These are phyloP conservation scores for Novymonas esmeraldas DNA, from an alignment of 208 protist genomes.

Conservation along the genomic window DNA sequence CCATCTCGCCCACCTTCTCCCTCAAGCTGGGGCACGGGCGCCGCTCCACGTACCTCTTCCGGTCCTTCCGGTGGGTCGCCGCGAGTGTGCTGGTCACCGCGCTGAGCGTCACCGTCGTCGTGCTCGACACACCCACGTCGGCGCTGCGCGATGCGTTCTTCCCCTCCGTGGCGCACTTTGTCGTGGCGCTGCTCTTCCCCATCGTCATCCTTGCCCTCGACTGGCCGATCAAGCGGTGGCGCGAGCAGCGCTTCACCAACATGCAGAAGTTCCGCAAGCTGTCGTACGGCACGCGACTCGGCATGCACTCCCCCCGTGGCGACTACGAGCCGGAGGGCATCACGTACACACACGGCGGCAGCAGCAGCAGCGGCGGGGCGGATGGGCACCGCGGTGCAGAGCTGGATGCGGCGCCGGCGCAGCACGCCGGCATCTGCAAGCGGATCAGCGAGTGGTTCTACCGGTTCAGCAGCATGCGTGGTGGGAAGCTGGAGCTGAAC, in stretches of 20 bases:
- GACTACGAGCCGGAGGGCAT: conserved; percentile 89
- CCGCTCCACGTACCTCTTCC: conserved; percentile 75
- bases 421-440: conserved; percentile 32
- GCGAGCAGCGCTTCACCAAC: conserved; percentile 68
- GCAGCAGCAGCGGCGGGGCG: conserved; percentile 1
- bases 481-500: conserved; percentile 83
- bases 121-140: conserved; percentile 38
- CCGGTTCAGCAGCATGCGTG: conserved; percentile 74
- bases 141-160: conserved; percentile 49
- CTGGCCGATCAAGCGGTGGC: conserved; percentile 85
- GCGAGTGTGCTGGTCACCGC: conserved; percentile 55
- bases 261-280: conserved; percentile 92
- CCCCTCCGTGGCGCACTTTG: conserved; percentile 68
- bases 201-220: conserved; percentile 72
- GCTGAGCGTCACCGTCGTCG: conserved; percentile 63
- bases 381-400: not conserved
- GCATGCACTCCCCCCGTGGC: conserved; percentile 91
- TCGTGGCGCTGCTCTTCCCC: conserved; percentile 66
- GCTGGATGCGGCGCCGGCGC: conserved; percentile 1
- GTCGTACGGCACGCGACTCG: conserved; percentile 87
- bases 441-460: conserved; percentile 73
- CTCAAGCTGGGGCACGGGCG: conserved; percentile 69
- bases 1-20: conserved; percentile 69
- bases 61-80: conserved; percentile 66
- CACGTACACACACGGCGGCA: conserved; percentile 32